These are phyloP conservation scores for Aciculosporium take DNA, from an alignment of 2,329 filamentous ascomycete genomes.

Conservation along the genomic window DNA sequence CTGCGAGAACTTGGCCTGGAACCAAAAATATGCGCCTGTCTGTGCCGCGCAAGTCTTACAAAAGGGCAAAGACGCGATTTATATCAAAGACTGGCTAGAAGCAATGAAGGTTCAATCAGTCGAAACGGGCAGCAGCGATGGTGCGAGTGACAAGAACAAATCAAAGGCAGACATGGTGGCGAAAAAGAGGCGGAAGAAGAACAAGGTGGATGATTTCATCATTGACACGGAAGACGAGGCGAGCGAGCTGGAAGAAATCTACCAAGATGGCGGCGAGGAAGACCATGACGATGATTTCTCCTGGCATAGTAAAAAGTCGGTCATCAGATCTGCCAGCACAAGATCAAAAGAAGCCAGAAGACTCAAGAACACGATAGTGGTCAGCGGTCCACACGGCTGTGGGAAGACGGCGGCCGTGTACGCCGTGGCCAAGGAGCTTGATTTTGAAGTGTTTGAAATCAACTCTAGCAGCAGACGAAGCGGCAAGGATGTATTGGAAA, in stretches of 20 bases:
- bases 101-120: slow-evolving; percentile 65
- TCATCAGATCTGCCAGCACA: slow-evolving; percentile 32
- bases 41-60: slow-evolving; percentile 63
- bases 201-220: slow-evolving; percentile 68
- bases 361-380: slow-evolving; percentile 61
- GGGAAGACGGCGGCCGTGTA: slow-evolving; percentile 91
- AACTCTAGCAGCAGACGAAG: slow-evolving; percentile 71
- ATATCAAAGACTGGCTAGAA: slow-evolving; percentile 71
- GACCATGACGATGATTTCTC: slow-evolving; percentile 29
- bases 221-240: slow-evolving; percentile 65
- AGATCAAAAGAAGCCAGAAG: slow-evolving; percentile 30
- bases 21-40: slow-evolving; percentile 69
- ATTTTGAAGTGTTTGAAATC: slow-evolving; percentile 90
- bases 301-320: slow-evolving; percentile 34
- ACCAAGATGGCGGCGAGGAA: slow-evolving; percentile 47
- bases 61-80: slow-evolving; percentile 48
- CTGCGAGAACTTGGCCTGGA: slow-evolving; percentile 63
- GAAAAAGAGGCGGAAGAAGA: slow-evolving; percentile 54
- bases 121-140: slow-evolving; percentile 39
- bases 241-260: slow-evolving; percentile 53
- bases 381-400: slow-evolving; percentile 79
- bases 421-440: slow-evolving; percentile 81
- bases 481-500: slow-evolving; percentile 81
- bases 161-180: slow-evolving; percentile 15
- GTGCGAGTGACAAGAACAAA: slow-evolving; percentile 14